phyloP scores from a whole-genome alignment of 305 asterid genomes.

The Withania somnifera region DNA sequence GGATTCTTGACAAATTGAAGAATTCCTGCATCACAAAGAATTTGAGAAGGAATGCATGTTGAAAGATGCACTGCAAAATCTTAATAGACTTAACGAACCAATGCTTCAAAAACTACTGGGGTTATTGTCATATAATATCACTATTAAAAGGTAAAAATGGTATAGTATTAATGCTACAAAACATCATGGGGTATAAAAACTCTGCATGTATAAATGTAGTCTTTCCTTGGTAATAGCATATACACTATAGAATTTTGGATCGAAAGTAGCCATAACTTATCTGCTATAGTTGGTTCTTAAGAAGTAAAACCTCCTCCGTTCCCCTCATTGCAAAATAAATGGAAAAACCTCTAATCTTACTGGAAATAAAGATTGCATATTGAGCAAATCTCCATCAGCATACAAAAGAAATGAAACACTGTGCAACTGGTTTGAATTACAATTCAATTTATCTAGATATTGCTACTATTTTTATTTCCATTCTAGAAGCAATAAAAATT shows the following conservation, averaged over 20 bases:
- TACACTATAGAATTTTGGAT: background rate
- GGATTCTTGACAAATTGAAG: constrained; percentile 9
- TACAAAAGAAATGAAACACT: background rate
- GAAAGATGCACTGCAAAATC: background rate
- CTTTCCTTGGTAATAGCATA: background rate
- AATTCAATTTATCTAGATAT: too few relatives aligned
- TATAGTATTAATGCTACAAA: background rate
- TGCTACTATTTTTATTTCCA: too few relatives aligned
- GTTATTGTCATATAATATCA: too few relatives aligned
- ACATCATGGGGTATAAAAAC: background rate
- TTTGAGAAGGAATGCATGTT: background rate
- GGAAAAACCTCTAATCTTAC: background rate
- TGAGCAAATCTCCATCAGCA: background rate
- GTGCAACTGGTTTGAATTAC: background rate
- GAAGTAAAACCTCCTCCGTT: background rate
- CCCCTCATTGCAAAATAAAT: too few relatives aligned
- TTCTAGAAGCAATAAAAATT: too few relatives aligned
- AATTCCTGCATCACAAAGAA: constrained; percentile 22
- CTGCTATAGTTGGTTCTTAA: background rate
- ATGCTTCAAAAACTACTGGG: background rate
- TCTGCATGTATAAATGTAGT: background rate
- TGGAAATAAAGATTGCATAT: background rate
- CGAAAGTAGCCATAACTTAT: background rate
- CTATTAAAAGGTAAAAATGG: too few relatives aligned
- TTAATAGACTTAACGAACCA: background rate